A percentile compares a stretch with the other conserved stretches of the same genome.
These are phyloP conservation scores for Microsporum ferrugineum DNA, from an alignment of 2,329 filamentous ascomycete species.

Conservation along the genomic window DNA sequence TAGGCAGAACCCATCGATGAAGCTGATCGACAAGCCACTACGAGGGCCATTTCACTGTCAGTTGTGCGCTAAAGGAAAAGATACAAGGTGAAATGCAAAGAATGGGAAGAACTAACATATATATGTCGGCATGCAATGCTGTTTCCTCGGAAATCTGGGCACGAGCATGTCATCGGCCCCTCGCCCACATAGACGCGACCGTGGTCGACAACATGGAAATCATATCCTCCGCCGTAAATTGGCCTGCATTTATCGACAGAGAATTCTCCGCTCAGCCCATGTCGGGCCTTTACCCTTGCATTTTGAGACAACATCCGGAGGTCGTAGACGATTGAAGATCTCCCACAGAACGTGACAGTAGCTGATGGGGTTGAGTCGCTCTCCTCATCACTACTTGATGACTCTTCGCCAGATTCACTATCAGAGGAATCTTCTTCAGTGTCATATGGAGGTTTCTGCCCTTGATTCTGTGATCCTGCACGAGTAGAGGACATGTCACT, in stretches of 20 bases:
- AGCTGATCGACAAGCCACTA: conserved; percentile 35
- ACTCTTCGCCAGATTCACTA: conserved; percentile 18
- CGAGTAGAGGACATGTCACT: conserved; percentile 24
- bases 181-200: conserved; percentile 25
- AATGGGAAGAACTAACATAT: conserved; percentile 23
- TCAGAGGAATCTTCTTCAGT: conserved; percentile 11
- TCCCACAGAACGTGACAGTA: conserved; percentile 8
- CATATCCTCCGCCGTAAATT: conserved; percentile 21
- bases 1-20: conserved; percentile 25
- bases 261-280: conserved; percentile 14
- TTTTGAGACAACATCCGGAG: conserved; percentile 8
- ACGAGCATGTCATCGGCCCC: conserved; percentile 26
- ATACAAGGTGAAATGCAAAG: neutral
- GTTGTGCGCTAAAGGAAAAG: conserved; percentile 9
- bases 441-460: conserved; percentile 13
- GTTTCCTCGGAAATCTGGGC: conserved; percentile 23
- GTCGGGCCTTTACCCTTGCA: conserved; percentile 8
- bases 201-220: conserved; percentile 29
- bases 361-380: neutral
- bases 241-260: conserved; percentile 21
- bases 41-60: neutral
- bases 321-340: conserved; percentile 12
- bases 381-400: conserved; percentile 12
- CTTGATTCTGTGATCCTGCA: conserved; percentile 18
- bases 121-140: conserved; percentile 32